These are phyloP conservation scores for Eragrostis nindensis DNA, from an alignment of 176 grass and related monocot species.

Conservation along the genomic window DNA sequence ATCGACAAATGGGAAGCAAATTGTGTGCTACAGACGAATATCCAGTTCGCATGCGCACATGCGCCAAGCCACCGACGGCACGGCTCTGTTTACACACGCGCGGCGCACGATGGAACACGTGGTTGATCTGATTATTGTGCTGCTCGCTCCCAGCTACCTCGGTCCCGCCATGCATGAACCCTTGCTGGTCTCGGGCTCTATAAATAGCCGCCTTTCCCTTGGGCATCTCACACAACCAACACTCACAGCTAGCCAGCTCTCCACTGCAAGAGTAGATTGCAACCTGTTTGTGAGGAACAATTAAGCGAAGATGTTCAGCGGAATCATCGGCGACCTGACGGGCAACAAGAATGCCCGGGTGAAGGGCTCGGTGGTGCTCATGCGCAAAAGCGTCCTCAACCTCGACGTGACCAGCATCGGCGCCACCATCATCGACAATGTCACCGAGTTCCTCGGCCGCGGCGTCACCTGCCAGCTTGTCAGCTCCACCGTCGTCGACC, in stretches of 20 bases:
- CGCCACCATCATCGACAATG: conserved; percentile 56
- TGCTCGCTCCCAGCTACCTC: no score
- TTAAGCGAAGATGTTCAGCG: conserved; percentile 19
- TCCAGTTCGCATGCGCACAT: no score
- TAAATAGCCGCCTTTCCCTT: background rate
- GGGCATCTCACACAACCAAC: background rate
- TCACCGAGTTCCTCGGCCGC: conserved; percentile 57
- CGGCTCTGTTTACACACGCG: no score
- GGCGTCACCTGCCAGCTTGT: conserved; percentile 67
- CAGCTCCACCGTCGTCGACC: conserved; percentile 62
- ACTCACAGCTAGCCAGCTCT: background rate
- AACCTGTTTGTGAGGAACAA: no score
- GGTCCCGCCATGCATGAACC: no score
- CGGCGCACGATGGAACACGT: no score
- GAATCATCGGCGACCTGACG: conserved; percentile 30
- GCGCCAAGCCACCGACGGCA: no score
- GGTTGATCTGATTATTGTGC: no score
- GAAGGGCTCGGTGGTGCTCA: conserved; percentile 60
- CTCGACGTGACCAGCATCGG: conserved; percentile 49
- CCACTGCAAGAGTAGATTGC: background rate
- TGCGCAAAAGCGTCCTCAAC: conserved; percentile 66
- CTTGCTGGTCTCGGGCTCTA: background rate
- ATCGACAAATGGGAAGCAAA: no score
- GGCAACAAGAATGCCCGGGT: conserved; percentile 26
- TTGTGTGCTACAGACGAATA: no score